Conservation (phyloP, 306 rosid genomes). For the Abrus pulchellus region DNA sequence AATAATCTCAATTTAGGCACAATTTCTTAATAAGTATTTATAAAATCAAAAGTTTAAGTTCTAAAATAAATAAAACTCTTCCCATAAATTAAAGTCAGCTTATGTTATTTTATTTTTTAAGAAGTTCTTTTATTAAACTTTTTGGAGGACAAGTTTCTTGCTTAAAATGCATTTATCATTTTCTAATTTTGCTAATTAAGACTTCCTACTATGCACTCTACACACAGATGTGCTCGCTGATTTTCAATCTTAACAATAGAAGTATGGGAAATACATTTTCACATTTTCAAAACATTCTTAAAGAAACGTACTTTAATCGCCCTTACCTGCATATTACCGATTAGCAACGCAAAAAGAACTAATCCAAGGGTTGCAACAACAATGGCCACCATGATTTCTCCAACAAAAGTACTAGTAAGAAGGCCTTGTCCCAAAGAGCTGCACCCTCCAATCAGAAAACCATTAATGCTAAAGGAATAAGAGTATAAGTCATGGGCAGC, state of each 20-base stretch:
- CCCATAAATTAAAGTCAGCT: no score
- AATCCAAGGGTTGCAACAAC: constrained; percentile 82
- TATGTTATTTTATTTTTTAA: no score
- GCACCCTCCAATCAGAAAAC: constrained; percentile 48
- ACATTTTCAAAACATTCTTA: no score
- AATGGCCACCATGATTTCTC: constrained; percentile 87
- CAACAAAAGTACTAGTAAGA: constrained; percentile 83
- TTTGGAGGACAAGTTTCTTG: not conserved
- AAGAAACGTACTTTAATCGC: not conserved
- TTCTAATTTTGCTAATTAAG: not conserved
- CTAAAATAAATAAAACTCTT: no score
- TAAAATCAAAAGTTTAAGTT: not conserved
- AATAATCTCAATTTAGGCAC: not conserved
- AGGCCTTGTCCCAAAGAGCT: constrained; percentile 96
- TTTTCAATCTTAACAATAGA: no score
- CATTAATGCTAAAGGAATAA: constrained; percentile 16
- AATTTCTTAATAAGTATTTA: not conserved
- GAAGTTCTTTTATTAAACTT: no score
- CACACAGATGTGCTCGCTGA: no score
- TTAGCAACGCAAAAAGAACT: constrained; percentile 89
- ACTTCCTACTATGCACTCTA: not conserved
- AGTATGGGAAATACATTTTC: not conserved
- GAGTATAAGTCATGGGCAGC: not conserved
- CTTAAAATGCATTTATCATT: not conserved
- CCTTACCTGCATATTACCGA: constrained; percentile 97